These are phyloP conservation scores for Achaetomium macrosporum DNA, from an alignment of 2,329 filamentous ascomycete genomes.

Conservation along the genomic window DNA sequence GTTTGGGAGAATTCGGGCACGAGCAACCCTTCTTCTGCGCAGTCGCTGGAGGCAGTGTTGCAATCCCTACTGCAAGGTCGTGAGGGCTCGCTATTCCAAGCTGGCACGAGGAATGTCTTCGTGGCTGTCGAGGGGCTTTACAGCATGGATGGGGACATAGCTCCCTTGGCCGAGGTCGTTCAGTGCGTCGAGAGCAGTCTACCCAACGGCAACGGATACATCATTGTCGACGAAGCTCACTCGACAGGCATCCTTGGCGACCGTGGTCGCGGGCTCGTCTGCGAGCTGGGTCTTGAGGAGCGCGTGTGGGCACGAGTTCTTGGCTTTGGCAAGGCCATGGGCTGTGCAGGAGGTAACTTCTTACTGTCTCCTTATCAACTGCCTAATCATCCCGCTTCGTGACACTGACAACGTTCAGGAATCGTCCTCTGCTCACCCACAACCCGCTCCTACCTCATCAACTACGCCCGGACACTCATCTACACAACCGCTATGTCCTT, in stretches of 20 bases:
- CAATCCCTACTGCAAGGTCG: conserved; percentile 30
- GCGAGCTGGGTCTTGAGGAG: conserved; percentile 48
- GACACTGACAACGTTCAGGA: conserved; percentile 1
- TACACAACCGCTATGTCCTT: conserved; percentile 47
- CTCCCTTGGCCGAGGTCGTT: conserved; percentile 57
- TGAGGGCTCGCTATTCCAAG: conserved; percentile 28
- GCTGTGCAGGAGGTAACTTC: conserved; percentile 59
- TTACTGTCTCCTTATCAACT: no score
- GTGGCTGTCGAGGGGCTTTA: conserved; percentile 67
- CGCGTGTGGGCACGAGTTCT: conserved; percentile 54
- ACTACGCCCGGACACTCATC: conserved; percentile 69
- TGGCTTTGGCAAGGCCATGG: conserved; percentile 63
- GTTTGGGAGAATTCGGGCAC: no score
- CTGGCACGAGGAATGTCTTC: conserved; percentile 51
- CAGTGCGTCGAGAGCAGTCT: conserved; percentile 50
- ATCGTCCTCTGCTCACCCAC: conserved; percentile 54
- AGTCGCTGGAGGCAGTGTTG: conserved; percentile 28
- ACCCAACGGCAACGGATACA: conserved; percentile 51
- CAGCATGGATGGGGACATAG: conserved; percentile 77
- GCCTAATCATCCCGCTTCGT: no score
- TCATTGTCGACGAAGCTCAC: conserved; percentile 65
- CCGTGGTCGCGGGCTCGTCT: conserved; percentile 53
- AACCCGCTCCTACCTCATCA: conserved; percentile 61
- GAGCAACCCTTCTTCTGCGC: no score
- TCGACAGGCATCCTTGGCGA: conserved; percentile 55